These are phyloP conservation scores for Leccinum angustisporum DNA, from an alignment of 1,284 basidiomycete species.

Conservation along the genomic window DNA sequence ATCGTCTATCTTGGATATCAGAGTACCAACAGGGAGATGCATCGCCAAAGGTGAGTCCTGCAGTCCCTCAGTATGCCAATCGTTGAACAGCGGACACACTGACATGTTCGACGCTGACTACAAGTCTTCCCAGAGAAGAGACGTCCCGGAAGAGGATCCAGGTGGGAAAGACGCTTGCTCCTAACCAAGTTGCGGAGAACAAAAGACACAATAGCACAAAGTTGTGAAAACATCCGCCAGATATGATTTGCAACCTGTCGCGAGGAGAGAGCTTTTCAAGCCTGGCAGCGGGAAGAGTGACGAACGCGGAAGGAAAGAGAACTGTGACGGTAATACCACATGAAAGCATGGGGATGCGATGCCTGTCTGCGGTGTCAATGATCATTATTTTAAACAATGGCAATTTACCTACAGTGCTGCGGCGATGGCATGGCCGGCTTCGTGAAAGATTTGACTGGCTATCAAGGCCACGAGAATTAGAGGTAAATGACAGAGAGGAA, in stretches of 20 bases:
- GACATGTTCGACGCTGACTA: slow-evolving; percentile 51
- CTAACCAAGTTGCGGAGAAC: slow-evolving; percentile 31
- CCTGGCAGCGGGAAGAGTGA: slow-evolving; percentile 48
- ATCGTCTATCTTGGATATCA: slow-evolving; percentile 64
- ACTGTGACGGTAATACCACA: slow-evolving; percentile 58
- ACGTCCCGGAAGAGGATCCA: slow-evolving; percentile 50
- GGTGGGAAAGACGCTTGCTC: slow-evolving; percentile 33
- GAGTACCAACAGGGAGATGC: slow-evolving; percentile 50
- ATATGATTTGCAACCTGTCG: slow-evolving; percentile 54
- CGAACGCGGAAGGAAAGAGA: slow-evolving; percentile 69
- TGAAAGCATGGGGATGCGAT: slow-evolving; percentile 51
- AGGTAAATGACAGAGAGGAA: slow-evolving; percentile 64
- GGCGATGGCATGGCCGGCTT: slow-evolving; percentile 66
- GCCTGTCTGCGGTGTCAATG: slow-evolving; percentile 18
- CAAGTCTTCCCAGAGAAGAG: slow-evolving; percentile 47
- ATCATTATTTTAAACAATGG: neutral
- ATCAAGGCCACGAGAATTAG: slow-evolving; percentile 59
- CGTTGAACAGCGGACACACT: slow-evolving; percentile 13
- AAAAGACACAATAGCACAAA: slow-evolving; percentile 47
- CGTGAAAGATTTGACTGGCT: slow-evolving; percentile 62
- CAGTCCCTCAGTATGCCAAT: slow-evolving; percentile 13
- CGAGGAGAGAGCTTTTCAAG: slow-evolving; percentile 42
- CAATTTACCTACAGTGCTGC: slow-evolving; percentile 57
- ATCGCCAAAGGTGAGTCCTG: slow-evolving; percentile 56
- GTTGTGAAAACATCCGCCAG: slow-evolving; percentile 74